A percentile compares a stretch with the other conserved stretches of the same genome.
phyloP scores from a whole-genome alignment of 306 rosid genomes.

The Sophora flavescens region DNA sequence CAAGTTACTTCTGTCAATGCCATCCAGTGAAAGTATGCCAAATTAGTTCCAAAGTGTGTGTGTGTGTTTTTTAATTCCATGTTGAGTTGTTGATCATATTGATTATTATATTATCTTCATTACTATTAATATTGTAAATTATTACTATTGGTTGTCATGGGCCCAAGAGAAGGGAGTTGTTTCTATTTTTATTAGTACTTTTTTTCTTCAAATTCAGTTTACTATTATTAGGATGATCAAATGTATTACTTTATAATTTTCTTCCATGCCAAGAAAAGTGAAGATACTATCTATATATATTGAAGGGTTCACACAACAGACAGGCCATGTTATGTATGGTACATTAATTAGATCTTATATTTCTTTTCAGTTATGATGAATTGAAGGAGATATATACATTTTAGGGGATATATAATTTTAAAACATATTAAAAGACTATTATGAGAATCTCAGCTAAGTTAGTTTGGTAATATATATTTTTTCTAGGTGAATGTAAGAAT shows the following conservation, averaged over 20 bases:
- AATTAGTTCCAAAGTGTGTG: no score
- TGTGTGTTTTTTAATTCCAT: background rate
- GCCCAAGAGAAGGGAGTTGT: background rate
- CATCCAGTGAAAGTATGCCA: background rate
- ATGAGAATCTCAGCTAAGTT: background rate
- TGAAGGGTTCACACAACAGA: background rate
- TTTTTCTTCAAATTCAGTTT: background rate
- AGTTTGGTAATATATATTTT: no score
- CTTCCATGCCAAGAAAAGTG: background rate
- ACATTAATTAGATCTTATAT: background rate
- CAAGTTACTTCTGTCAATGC: background rate
- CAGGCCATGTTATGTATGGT: slow-evolving; percentile 1
- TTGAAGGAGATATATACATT: background rate
- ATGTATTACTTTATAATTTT: background rate
- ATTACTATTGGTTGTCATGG: slow-evolving; percentile 5
- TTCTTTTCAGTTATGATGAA: background rate
- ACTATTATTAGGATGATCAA: background rate
- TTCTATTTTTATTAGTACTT: background rate
- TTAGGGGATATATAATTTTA: background rate
- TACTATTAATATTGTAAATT: background rate
- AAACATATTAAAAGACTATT: background rate
- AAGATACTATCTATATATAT: background rate
- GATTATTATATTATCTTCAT: slow-evolving; percentile 5
- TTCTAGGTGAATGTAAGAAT: no score
- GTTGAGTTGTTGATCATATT: background rate